A percentile compares a stretch with the other conserved stretches of the same genome.
Conservation (phyloP, 441 rosid genomes). For the Geranium incanum region DNA sequence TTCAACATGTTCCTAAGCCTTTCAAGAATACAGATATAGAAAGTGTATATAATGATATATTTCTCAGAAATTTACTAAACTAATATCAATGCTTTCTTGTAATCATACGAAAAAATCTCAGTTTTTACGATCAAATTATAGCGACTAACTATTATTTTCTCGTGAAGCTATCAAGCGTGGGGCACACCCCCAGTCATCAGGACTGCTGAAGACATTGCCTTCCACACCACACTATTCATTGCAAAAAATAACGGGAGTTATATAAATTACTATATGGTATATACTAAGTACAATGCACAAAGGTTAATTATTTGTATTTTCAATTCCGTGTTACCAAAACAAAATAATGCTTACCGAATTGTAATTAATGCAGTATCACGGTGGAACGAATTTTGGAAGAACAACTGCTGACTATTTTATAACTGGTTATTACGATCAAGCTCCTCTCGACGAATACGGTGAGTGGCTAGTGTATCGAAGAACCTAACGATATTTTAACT, state of each 20-base stretch:
- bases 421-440: conserved; percentile 78
- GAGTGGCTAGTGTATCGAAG: conserved; percentile 8
- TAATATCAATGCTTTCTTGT: not conserved
- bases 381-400: conserved; percentile 88
- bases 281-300: not conserved
- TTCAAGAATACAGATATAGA: no score
- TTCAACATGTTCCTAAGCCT: no score
- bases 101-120: not conserved
- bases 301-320: not conserved
- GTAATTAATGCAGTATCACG: conserved; percentile 51
- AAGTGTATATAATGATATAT: no score
- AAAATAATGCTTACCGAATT: not conserved
- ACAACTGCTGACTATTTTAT: conserved; percentile 60
- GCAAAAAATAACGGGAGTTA: conserved; percentile 54
- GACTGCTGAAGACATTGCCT: conserved; percentile 62
- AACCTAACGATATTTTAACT: not conserved
- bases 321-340: not conserved
- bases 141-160: not conserved
- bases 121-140: not conserved
- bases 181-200: conserved; percentile 56
- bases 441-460: conserved; percentile 94
- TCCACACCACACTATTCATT: conserved; percentile 49
- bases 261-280: conserved; percentile 61
- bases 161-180: conserved; percentile 49
- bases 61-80: no score